A percentile compares a stretch with the other conserved stretches of the same genome.
phyloP scores from a whole-genome alignment of 2,329 filamentous ascomycete genomes.

The Aspergillus fumigatiaffinis region DNA sequence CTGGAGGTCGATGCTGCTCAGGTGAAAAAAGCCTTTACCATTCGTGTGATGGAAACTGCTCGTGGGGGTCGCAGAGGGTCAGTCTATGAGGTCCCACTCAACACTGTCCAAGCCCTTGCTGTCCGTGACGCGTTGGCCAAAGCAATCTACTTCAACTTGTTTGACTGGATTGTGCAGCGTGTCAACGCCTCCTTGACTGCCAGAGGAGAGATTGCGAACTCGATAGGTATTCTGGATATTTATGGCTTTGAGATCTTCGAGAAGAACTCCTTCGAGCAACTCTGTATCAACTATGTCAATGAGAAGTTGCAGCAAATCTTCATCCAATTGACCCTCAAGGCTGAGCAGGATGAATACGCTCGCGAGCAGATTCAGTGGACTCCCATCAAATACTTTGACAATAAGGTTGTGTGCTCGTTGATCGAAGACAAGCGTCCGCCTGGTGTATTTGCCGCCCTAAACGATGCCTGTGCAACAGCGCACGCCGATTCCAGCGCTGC shows the following conservation, averaged over 20 bases:
- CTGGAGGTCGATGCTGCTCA: conserved; percentile 79
- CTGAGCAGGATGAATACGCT: conserved; percentile 96
- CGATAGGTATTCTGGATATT: conserved; percentile 96
- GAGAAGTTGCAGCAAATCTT: conserved; percentile 99
- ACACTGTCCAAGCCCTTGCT: conserved; percentile 77
- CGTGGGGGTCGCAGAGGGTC: conserved; percentile 63
- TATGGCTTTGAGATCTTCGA: conserved; percentile 99
- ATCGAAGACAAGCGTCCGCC: conserved; percentile 89
- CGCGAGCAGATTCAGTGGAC: conserved; percentile 97
- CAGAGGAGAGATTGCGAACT: conserved; percentile 69
- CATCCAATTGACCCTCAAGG: conserved; percentile 92
- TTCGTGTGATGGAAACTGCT: conserved; percentile 74
- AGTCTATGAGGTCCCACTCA: conserved; percentile 72
- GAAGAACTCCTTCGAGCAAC: conserved; percentile 97
- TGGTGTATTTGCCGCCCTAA: conserved; percentile 91
- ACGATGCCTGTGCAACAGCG: conserved; percentile 97
- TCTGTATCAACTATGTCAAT: conserved; percentile 99
- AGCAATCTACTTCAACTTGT: conserved; percentile 95
- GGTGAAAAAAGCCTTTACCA: conserved; percentile 82
- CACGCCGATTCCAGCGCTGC: conserved; percentile 92
- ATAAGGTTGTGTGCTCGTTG: conserved; percentile 96
- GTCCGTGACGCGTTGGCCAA: conserved; percentile 90
- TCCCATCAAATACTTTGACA: conserved; percentile 98
- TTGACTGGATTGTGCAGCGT: conserved; percentile 95
- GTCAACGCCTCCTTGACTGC: conserved; percentile 86